Evolutionary conservation across 2,329 filamentous ascomycete species (phyloP), one percentile per base, ranked within the genome.

Genomic region (Fusarium oxysporum): DNA sequence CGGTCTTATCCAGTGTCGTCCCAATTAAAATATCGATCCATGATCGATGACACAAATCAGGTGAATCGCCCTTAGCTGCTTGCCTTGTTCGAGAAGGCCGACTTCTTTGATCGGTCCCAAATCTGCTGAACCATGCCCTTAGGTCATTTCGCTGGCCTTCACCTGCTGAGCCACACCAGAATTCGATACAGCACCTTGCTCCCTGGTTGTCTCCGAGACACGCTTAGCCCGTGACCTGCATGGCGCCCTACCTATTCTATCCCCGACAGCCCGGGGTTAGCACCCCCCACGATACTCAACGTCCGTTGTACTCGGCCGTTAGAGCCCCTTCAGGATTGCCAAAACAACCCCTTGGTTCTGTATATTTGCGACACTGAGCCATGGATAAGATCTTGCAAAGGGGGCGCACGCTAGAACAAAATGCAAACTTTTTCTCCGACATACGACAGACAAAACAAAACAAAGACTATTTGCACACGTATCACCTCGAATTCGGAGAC

Each of bases 131-230:
- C 43, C 23, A 59, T 41, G 37, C 44, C 37, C 21, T 43, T 19
- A n/a, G 43, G 47, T 54, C 48, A 61, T 56, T 25, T 65, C 28
- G 50, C 53, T 33, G 53, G 33, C 28, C 60, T 47, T 59, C 43
- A 65, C n/a, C 40, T 58, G 41, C 53, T 65, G 57, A 63, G 74
- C 72, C 74, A 77, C 75, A 78, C 76, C 76, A 73, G 51, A 76
- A 75, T 72, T 63, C 67, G 72, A 77, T 53, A 74, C 76, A 68
- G 35, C 33, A 59, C 69, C 55, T 59, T 65, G 61, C 60, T 63
- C 66, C 76, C 71, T 63, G 62, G 71, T 55, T 44, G 32, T 50
- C 48, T 69, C 66, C 63, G 75, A 77, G 72, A 77, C 76, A 69
- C 70, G 55, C 64, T 65, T 68, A 65, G 72, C 51, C 62, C 62